Conservation (phyloP, 202 grass and related monocot genomes). For the Musa balbisiana region DNA sequence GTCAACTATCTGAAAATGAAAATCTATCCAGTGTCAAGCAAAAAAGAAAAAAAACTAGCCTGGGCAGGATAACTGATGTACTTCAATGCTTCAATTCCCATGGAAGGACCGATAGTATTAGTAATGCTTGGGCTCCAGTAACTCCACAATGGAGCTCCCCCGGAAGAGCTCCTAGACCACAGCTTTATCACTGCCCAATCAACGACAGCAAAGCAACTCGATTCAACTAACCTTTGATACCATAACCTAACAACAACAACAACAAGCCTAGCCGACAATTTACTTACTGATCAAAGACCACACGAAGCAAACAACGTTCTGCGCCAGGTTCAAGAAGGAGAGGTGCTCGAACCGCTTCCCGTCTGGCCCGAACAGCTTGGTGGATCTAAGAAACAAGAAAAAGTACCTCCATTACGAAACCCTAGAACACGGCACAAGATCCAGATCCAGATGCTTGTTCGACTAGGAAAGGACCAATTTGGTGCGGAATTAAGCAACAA, state of each 20-base stretch:
- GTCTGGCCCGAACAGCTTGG: slow-evolving; percentile 84
- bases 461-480: background rate
- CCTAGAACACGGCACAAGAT: background rate
- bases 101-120: slow-evolving; percentile 83
- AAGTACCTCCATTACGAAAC: background rate
- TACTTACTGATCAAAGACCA: slow-evolving; percentile 94
- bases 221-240: background rate
- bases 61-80: slow-evolving; percentile 96
- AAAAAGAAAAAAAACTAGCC: slow-evolving; percentile 16
- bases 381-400: slow-evolving; percentile 44
- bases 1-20: too few relatives aligned
- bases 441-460: background rate
- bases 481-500: too few relatives aligned
- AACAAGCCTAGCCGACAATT: background rate
- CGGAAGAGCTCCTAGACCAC: slow-evolving; percentile 55
- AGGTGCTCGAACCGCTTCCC: slow-evolving; percentile 74
- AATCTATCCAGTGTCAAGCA: background rate
- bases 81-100: slow-evolving; percentile 96
- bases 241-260: background rate
- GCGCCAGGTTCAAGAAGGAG: slow-evolving; percentile 84
- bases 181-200: slow-evolving; percentile 73
- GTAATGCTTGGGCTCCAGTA: slow-evolving; percentile 84
- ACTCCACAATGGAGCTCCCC: slow-evolving; percentile 50
- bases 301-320: slow-evolving; percentile 79
- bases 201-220: slow-evolving; percentile 1